These are phyloP conservation scores for Podospora conica DNA, from an alignment of 495 filamentous ascomycete species.

Conservation along the genomic window DNA sequence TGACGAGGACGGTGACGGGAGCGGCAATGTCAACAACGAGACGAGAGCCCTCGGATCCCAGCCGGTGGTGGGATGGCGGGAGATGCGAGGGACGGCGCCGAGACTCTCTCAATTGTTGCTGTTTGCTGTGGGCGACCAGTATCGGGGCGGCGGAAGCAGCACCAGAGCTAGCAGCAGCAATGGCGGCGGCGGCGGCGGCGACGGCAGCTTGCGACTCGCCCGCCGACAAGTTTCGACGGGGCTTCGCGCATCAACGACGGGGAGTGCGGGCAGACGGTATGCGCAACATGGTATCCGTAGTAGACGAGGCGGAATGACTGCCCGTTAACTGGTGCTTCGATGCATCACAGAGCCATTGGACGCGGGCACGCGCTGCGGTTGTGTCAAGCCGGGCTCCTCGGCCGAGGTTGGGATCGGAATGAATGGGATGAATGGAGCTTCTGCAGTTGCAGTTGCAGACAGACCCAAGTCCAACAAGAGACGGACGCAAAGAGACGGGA, in stretches of 20 bases:
- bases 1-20: background rate
- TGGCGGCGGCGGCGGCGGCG: constrained; percentile 5
- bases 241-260: constrained; percentile 29
- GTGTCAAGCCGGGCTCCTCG: too few relatives aligned
- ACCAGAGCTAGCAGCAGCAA: background rate
- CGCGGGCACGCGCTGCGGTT: constrained; percentile 12
- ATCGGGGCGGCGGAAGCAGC: constrained; percentile 8
- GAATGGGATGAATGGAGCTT: background rate
- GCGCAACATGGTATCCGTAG: constrained; percentile 27
- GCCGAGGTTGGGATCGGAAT: too few relatives aligned
- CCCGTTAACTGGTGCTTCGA: constrained; percentile 14
- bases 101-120: constrained; percentile 7
- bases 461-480: background rate
- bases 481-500: background rate
- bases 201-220: constrained; percentile 19
- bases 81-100: background rate
- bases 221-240: constrained; percentile 18
- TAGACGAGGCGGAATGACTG: constrained; percentile 13
- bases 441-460: background rate
- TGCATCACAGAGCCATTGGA: constrained; percentile 33
- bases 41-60: background rate
- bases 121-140: constrained; percentile 17
- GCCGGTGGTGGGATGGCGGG: background rate
- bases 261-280: constrained; percentile 16
- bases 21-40: background rate